Evolutionary conservation across 306 rosid species (phyloP), one percentile per base, ranked within the genome.

Genomic region (Myrica gale): DNA sequence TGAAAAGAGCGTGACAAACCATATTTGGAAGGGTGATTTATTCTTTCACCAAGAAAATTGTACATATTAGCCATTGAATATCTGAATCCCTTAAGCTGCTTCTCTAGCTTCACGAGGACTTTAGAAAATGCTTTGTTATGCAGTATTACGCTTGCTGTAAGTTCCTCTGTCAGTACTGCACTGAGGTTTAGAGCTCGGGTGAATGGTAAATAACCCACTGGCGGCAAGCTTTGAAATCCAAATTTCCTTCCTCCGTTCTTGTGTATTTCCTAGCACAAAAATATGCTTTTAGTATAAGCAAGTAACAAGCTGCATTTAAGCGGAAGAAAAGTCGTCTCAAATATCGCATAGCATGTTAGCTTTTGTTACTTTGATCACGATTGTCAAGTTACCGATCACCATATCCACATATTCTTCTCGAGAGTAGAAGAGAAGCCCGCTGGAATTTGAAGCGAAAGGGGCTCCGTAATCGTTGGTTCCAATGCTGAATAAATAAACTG

Each of bases 211-310:
- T 80, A 80, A 20, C 77, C 79, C 44, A 71, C 15, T 57, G 87
- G 82, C 66, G 32, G 8, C 67, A 78, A 9, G 67, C 43, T 81
- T 43, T 19, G 5, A 66, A 86, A 10, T 70, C 77, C 87, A 68
- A 86, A 86, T 55, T 86, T 83, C 74, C 89, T 86, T 72, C 87
- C 87, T n/a, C 87, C 87, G 61, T 58, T 32, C 43, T 55, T 44
- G 10, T 83, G 78, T 57, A 85, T 77, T 77, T 78, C 87, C 89
- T 78, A 52, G 26, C n/a, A 48, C 4, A 10, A 48, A 13, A 48
- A 48, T 2, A 48, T 2, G 12, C 15, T 4, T 2, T 48, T 9
- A 48, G 12, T 9, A 11, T 4, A 48, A 48, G 52, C 52, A 26
- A 3, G 15, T 48, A 48, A 48, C 15, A 26, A 46, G n/a, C n/a